These are phyloP conservation scores for Boletus rubescentipes DNA, from an alignment of 768 basidiomycete genomes.

Conservation along the genomic window DNA sequence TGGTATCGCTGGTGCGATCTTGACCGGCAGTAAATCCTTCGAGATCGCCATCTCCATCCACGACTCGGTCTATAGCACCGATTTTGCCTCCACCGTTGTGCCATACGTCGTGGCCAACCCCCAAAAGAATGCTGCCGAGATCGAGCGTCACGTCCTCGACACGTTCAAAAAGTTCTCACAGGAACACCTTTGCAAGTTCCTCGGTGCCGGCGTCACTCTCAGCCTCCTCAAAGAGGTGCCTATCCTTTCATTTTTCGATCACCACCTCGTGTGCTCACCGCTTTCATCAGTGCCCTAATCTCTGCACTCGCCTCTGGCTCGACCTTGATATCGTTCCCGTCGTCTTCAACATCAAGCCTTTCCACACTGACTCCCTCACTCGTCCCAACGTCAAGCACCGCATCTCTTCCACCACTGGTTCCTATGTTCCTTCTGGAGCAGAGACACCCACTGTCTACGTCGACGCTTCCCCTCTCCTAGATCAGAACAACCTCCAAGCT, in stretches of 20 bases:
- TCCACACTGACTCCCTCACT: slow-evolving; percentile 76
- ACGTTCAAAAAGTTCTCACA: slow-evolving; percentile 68
- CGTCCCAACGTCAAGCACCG: slow-evolving; percentile 81
- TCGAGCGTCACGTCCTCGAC: slow-evolving; percentile 64
- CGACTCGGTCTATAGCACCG: slow-evolving; percentile 83
- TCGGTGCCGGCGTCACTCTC: slow-evolving; percentile 78
- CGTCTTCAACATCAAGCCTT: slow-evolving; percentile 83
- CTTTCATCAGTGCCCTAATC: slow-evolving; percentile 59
- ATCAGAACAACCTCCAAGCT: slow-evolving; percentile 38
- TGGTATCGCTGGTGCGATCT: slow-evolving; percentile 64
- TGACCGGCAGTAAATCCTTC: slow-evolving; percentile 58
- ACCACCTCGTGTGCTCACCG: slow-evolving; percentile 18
- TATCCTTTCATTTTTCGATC: slow-evolving; percentile 9
- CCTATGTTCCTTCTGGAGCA: slow-evolving; percentile 72
- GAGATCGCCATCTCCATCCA: slow-evolving; percentile 81
- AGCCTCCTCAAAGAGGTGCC: slow-evolving; percentile 65
- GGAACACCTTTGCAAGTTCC: slow-evolving; percentile 83
- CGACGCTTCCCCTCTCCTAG: slow-evolving; percentile 53
- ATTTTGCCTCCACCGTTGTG: slow-evolving; percentile 62
- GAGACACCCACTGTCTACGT: slow-evolving; percentile 74
- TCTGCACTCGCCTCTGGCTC: slow-evolving; percentile 85
- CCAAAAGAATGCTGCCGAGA: slow-evolving; percentile 54
- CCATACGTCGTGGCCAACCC: slow-evolving; percentile 51
- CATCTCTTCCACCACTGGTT: slow-evolving; percentile 76
- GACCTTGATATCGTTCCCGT: slow-evolving; percentile 82